Evolutionary conservation across 179 eudicot genomes (phyloP), one percentile per base, ranked within the genome.

Genomic region (Camellia oleifera): DNA sequence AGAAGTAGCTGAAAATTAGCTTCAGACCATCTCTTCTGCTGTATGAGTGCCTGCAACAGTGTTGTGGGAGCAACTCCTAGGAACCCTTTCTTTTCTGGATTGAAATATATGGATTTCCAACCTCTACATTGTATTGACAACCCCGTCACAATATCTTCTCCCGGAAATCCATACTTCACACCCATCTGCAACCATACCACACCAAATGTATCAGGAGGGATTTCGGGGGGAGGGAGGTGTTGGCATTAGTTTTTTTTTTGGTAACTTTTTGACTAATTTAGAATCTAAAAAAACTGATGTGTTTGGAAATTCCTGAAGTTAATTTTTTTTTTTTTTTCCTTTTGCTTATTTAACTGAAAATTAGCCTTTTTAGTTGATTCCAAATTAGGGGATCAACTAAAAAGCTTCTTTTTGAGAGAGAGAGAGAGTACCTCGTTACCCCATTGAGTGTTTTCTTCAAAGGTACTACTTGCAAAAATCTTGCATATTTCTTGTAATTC

Each of bases 21-120:
- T 76, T 89, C 88, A 56, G 94, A 81, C 96, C 96, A 92, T 79
- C 96, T 85, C 78, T 87, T 91, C 61, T 85, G 86, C 64, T 92
- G 96, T 44, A 90, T 82, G 4, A 92, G 65, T 40, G 88, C 1
- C 66, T 89, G 86, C 7, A 52, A 53, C 4, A 92, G 72, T 8
- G 90, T 82, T 7, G 87, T 85, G 0, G 92, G 85, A 72, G 83
- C 86, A 52, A 85, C 46, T 2, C 96, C 96, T 14, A 87, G 2
- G 69, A 92, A 92, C 5, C 83, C 81, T 5, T 82, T 63, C 65
- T 86, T 88, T 44, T 71, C 48, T 9, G 92, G 96, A 67, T 89
- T 87, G 65, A 66, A 83, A 42, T 77, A 83, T 14, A 82, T 74
- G 0, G 96, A 85, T 74, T 83, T 89, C 96, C 96, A 92, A n/a